Evolutionary conservation across 805 yeast species (phyloP).

Genomic region (Starmerella roubikii): DNA sequence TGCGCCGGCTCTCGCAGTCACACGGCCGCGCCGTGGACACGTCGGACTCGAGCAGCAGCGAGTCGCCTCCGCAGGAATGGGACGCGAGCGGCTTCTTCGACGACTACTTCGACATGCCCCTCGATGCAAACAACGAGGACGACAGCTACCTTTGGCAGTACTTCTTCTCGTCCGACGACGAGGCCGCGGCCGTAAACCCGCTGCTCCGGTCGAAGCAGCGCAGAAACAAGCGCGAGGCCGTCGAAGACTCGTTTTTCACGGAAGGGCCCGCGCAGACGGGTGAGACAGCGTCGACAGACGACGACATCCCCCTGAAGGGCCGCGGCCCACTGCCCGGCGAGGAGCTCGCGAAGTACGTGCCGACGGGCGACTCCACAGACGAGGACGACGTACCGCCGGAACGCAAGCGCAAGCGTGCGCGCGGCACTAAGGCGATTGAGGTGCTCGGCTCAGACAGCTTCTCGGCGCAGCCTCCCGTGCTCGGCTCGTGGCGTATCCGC

Average conservation of each 20-base stretch:
- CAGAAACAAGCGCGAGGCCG: constrained; percentile 1
- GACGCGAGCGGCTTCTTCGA: constrained; percentile 22
- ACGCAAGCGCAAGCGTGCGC: constrained; percentile 31
- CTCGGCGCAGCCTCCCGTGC: constrained; percentile 77
- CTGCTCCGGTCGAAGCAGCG: constrained; percentile 5
- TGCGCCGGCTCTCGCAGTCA: constrained; percentile 13
- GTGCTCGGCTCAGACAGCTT: constrained; percentile 77
- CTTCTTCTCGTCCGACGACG: constrained; percentile 39
- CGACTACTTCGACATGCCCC: constrained; percentile 14
- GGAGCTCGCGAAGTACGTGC: constrained; percentile 10
- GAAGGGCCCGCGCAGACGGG: neutral
- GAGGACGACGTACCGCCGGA: constrained; percentile 79
- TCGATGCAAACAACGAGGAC: constrained; percentile 26
- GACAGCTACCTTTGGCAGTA: constrained; percentile 66
- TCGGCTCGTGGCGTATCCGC: constrained; percentile 78
- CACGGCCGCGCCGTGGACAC: constrained; percentile 9
- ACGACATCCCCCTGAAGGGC: constrained; percentile 13
- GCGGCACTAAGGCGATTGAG: constrained; percentile 78
- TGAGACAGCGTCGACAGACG: constrained; percentile 7
- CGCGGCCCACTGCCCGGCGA: constrained; percentile 12
- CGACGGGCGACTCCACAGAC: constrained; percentile 83
- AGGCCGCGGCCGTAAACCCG: constrained; percentile 19
- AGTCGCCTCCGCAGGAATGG: constrained; percentile 18
- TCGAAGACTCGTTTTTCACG: neutral
- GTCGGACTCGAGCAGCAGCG: constrained; percentile 17